Evolutionary conservation across 2,329 filamentous ascomycete species (phyloP), one percentile per base, ranked within the genome.

Genomic region (Botrytis sinoallii): DNA sequence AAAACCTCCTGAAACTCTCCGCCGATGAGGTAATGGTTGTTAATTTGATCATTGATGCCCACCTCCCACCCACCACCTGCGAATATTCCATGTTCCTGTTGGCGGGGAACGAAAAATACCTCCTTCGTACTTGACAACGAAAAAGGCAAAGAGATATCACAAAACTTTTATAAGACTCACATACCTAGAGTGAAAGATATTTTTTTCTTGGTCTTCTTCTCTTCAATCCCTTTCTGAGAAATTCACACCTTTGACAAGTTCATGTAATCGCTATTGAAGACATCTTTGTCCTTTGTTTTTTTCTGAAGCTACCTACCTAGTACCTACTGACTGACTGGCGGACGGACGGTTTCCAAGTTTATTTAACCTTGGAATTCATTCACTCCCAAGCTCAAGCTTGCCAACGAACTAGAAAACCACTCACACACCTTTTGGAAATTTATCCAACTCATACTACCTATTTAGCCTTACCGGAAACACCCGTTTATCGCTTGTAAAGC

Each of bases 401-500:
- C 46, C 65, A 68, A 68, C 46, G 46, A 68, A 67, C 32, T 20
- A 67, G 32, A 67, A 68, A 40, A 29, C 48, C 25, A 63, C 14
- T 52, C 4, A 2, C 46, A 68, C 65, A 68, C 46, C 65, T 29
- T 67, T 40, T 6, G 18, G 40, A 65, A 18, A 57, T 69, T 69
- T 69, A 57, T 69, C 66, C 66, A 42, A 16, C 40, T 32, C 48
- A 44, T 32, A 29, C 52, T 55, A 14, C 48, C 48, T 29, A 42
- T 68, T 69, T 69, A 69, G 48, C 66, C 66, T 69, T 59, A 44
- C 66, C 66, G 66, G 68, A 29, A 60, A 70, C 68, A 70, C 42
- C 68, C 68, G 68, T 20, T n/a, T 18, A 22, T 63, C 52, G 68
- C 55, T 61, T 63, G 40, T 32, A n/a, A 32, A 70, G 38, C 38